A percentile compares a stretch with the other conserved stretches of the same genome.
These are phyloP conservation scores for Sideroxylon spinosum DNA, from an alignment of 179 eudicot species.

Conservation along the genomic window DNA sequence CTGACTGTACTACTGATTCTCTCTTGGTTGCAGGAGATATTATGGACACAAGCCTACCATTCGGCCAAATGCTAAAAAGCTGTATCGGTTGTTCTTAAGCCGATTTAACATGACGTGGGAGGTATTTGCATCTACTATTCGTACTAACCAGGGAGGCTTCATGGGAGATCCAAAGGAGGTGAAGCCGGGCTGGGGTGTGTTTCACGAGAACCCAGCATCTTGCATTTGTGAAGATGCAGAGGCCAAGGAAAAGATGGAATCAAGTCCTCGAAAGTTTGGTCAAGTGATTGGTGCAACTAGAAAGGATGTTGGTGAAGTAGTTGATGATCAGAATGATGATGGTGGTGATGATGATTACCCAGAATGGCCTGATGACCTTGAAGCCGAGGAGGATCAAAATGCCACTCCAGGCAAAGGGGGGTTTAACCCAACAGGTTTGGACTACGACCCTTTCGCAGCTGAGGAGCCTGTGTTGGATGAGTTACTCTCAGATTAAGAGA, in stretches of 20 bases:
- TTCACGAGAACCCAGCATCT: conserved; percentile 85
- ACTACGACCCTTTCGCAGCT: conserved; percentile 41
- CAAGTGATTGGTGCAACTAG: conserved; percentile 26
- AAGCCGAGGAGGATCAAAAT: conserved; percentile 51
- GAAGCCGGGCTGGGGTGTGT: conserved; percentile 86
- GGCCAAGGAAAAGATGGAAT: conserved; percentile 41
- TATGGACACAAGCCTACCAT: conserved; percentile 93
- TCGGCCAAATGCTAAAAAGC: conserved; percentile 90
- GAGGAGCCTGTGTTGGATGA: conserved; percentile 91
- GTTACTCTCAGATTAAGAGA: conserved; percentile 60
- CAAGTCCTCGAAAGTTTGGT: conserved; percentile 35
- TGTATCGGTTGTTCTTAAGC: conserved; percentile 50
- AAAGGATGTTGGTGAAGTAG: conserved; percentile 41
- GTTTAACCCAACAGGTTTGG: conserved; percentile 50
- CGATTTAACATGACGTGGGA: conserved; percentile 75
- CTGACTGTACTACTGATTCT: conserved; percentile 9
- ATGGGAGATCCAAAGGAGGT: conserved; percentile 86
- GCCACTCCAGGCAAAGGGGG: conserved; percentile 29
- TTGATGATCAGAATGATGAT: conserved; percentile 35
- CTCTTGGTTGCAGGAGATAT: conserved; percentile 67
- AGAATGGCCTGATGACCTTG: conserved; percentile 57
- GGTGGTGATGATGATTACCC: conserved; percentile 61
- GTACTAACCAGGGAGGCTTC: conserved; percentile 68
- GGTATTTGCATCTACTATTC: conserved; percentile 61
- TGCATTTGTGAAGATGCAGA: conserved; percentile 82